A percentile compares a stretch with the other conserved stretches of the same genome.
Conservation (phyloP, 352 stramenopile species). For the Phytophthora multivora region DNA sequence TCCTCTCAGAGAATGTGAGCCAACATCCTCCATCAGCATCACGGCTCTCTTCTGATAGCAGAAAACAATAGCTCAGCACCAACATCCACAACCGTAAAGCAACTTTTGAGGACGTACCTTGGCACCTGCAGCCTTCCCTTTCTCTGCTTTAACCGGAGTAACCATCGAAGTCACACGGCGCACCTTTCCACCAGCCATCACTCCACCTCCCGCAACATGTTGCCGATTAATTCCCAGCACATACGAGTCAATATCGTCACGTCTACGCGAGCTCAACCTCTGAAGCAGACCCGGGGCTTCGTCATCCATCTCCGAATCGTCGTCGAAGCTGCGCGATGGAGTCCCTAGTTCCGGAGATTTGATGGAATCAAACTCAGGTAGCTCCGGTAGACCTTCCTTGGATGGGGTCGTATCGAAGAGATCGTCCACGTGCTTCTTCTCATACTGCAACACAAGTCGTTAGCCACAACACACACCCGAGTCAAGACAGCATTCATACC, state of each 20-base stretch:
- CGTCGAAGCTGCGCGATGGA: slow-evolving; percentile 39
- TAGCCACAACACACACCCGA: not conserved
- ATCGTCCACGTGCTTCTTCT: slow-evolving; percentile 78
- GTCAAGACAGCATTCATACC: slow-evolving; percentile 8
- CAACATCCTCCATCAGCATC: slow-evolving; percentile 51
- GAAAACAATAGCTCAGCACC: not conserved
- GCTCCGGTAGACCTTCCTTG: slow-evolving; percentile 35
- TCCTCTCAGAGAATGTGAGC: slow-evolving; percentile 51
- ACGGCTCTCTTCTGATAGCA: slow-evolving; percentile 42
- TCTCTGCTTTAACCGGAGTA: slow-evolving; percentile 14
- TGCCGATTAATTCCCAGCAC: slow-evolving; percentile 66
- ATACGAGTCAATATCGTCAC: slow-evolving; percentile 82
- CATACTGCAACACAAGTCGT: slow-evolving; percentile 42
- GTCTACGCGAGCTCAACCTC: slow-evolving; percentile 57
- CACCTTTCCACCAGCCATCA: slow-evolving; percentile 43
- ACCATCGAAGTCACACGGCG: slow-evolving; percentile 28
- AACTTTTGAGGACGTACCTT: slow-evolving; percentile 27
- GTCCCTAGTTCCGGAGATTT: slow-evolving; percentile 51
- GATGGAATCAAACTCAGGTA: slow-evolving; percentile 53
- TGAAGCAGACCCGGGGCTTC: slow-evolving; percentile 47
- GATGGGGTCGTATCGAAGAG: slow-evolving; percentile 66
- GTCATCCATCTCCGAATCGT: slow-evolving; percentile 55
- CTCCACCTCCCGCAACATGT: slow-evolving; percentile 42
- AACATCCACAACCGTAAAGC: not conserved
- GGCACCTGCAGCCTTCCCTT: slow-evolving; percentile 36